Conservation (phyloP, 2,329 filamentous ascomycete genomes). For the Venturia asperata region DNA sequence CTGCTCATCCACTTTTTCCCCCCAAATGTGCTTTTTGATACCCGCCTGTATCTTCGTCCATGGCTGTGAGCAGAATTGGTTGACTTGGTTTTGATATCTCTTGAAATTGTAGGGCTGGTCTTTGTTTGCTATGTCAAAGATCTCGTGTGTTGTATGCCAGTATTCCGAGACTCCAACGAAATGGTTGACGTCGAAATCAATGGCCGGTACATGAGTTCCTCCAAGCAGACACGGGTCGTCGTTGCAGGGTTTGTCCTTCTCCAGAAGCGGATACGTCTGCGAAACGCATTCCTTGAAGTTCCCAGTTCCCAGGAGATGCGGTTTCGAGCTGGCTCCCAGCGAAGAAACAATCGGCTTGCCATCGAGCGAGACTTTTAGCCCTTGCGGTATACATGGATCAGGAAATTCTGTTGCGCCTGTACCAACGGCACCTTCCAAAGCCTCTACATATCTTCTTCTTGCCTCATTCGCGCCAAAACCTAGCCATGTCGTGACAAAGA, state of each 20-base stretch:
- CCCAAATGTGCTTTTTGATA: conserved; percentile 60
- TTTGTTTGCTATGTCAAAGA: conserved; percentile 72
- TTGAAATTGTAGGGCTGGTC: conserved; percentile 80
- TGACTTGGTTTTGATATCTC: conserved; percentile 79
- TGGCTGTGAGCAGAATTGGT: conserved; percentile 74
- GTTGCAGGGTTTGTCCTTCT: conserved; percentile 78
- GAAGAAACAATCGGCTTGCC: conserved; percentile 52
- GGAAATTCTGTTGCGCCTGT: conserved; percentile 61
- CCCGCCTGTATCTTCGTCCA: conserved; percentile 70
- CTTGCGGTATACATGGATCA: conserved; percentile 83
- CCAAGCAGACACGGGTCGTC: conserved; percentile 84
- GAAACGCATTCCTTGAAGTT: conserved; percentile 77
- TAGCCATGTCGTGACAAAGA: conserved; percentile 95
- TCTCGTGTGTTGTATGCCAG: conserved; percentile 96
- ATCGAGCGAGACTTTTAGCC: conserved; percentile 65
- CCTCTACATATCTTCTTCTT: conserved; percentile 72
- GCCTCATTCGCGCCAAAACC: conserved; percentile 97
- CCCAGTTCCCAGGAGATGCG: conserved; percentile 71
- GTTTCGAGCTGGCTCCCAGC: conserved; percentile 35
- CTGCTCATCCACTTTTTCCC: conserved; percentile 64
- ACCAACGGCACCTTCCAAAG: conserved; percentile 61
- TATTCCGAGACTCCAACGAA: conserved; percentile 98
- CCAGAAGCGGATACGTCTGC: conserved; percentile 75
- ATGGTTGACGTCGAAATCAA: conserved; percentile 95
- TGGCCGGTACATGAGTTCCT: conserved; percentile 85